phyloP scores from a whole-genome alignment of 305 asterid species.

The Fraxinus platypoda region DNA sequence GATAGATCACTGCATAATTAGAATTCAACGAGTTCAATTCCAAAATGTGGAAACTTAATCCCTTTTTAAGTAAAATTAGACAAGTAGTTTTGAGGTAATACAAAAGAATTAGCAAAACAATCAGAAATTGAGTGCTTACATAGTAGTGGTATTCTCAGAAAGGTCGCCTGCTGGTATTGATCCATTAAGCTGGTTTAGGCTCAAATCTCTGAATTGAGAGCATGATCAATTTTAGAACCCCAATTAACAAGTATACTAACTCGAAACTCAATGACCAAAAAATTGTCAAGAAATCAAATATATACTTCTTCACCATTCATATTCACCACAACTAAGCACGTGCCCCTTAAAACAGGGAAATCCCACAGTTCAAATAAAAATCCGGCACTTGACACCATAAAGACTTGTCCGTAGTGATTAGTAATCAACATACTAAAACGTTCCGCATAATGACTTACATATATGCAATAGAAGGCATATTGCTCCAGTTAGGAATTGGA shows the following conservation, averaged over 20 bases:
- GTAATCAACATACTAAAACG: background rate
- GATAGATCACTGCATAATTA: conserved; percentile 71
- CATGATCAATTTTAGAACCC: conserved; percentile 10
- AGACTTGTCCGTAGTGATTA: background rate
- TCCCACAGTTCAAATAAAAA: background rate
- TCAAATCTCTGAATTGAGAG: conserved; percentile 68
- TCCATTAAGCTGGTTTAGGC: conserved; percentile 82
- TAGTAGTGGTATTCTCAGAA: conserved; percentile 68
- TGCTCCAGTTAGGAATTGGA: conserved; percentile 77
- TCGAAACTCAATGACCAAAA: background rate
- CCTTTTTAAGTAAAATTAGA: conserved; percentile 3
- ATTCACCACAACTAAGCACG: background rate
- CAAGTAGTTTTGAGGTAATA: background rate
- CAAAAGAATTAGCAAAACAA: conserved; percentile 8
- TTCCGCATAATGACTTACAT: conserved; percentile 52
- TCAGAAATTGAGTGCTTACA: conserved; percentile 50
- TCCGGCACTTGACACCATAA: background rate
- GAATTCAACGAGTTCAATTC: conserved; percentile 11
- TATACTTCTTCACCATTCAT: background rate
- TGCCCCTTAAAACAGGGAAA: background rate
- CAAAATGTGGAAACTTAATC: background rate
- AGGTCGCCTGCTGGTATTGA: conserved; percentile 63
- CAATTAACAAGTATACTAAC: background rate
- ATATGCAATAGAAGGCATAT: conserved; percentile 57
- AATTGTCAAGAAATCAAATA: background rate